Evolutionary conservation across 495 filamentous ascomycete species (phyloP), one percentile per base, ranked within the genome.

Genomic region (Hyaloscypha bicolor): DNA sequence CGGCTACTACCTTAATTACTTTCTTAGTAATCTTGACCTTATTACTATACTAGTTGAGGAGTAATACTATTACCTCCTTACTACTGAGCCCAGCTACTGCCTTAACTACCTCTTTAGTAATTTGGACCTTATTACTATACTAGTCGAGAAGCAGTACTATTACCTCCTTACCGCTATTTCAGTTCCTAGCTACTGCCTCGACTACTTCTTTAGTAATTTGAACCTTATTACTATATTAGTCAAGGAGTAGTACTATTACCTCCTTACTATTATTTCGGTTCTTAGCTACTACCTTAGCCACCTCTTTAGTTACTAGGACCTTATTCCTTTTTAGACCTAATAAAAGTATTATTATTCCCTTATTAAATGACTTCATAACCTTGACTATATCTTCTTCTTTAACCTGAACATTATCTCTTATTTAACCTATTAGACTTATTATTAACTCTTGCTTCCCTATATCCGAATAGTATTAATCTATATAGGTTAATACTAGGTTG

Each of bases 71-170:
- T 21, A 66, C 33, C 29, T 61, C 39, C 42, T 52, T 58, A 2
- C 60, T 53, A 68, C 31, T 67, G 48, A 58, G 64, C 56, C 55
- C 55, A 52, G 60, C 45, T 37, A 39, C 64, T 30, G 55, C 57
- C 25, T 52, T 61, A 1, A 60, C 56, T 39, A 66, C 64, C 33
- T 66, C 56, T 16, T 61, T 56, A 42, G 64, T 66, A 32, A 66
- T 66, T 37, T 48, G 30, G 25, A 66, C 64, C 9, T 66, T 56
- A 9, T 2, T 55, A 9, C 67, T 42, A 9, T 30, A 37, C 60
- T 39, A 3, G 11, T 71, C 55, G 35, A 71, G 65, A 6, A 71
- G 58, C 6, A 69, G 65, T 61, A 29, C 33, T 60, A 71, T 68
- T 31, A 71, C 45, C 31, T 37, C 56, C 32, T n/a, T 5, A 4